phyloP scores from a whole-genome alignment of 768 basidiomycete species.

The Calvatia gigantea region DNA sequence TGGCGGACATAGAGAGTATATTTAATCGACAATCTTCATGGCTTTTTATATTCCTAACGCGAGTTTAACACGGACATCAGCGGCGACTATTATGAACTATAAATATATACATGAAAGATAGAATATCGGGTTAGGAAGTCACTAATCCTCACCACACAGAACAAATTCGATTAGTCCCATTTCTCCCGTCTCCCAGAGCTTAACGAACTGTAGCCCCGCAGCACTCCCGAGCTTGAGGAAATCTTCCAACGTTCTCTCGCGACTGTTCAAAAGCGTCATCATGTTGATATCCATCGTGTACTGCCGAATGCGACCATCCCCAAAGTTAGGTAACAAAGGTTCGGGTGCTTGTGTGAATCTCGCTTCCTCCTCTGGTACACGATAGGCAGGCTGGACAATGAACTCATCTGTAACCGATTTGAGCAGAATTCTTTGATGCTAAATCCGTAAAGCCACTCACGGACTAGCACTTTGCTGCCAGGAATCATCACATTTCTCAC shows the following conservation, averaged over 20 bases:
- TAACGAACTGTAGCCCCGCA: conserved; percentile 27
- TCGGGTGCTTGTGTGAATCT: conserved; percentile 30
- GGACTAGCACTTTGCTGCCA: conserved; percentile 31
- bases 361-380: conserved; percentile 7
- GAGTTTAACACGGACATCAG: neutral
- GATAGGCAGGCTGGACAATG: conserved; percentile 27
- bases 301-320: conserved; percentile 33
- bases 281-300: conserved; percentile 46
- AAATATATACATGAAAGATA: too few species aligned
- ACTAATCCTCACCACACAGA: neutral
- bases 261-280: conserved; percentile 37
- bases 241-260: conserved; percentile 40
- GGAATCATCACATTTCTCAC: conserved; percentile 33
- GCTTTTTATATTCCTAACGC: neutral
- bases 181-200: conserved; percentile 30
- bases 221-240: conserved; percentile 31
- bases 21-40: neutral
- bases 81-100: neutral
- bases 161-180: conserved; percentile 26
- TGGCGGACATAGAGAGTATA: neutral
- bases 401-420: conserved; percentile 28
- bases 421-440: neutral
- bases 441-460: conserved; percentile 20
- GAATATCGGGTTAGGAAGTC: too few species aligned
- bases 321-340: conserved; percentile 46